Conservation (phyloP, 371 early-diverging fungal genomes). For the Rhizopus stolonifer region DNA sequence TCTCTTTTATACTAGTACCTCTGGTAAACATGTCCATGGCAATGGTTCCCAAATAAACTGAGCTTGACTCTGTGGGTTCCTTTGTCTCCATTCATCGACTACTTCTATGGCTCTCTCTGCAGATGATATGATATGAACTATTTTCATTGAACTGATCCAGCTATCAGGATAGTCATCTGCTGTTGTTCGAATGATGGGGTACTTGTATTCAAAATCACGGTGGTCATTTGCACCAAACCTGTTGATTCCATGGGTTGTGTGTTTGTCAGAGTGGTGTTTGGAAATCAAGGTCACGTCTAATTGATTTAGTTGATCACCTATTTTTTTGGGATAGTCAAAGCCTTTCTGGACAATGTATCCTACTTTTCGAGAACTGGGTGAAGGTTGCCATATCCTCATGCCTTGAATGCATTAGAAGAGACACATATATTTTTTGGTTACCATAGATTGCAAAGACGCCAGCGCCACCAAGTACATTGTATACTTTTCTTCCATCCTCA, state of each 20-base stretch:
- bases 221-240: slow-evolving; percentile 44
- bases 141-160: slow-evolving; percentile 35
- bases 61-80: slow-evolving; percentile 9
- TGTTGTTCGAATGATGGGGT: slow-evolving; percentile 43
- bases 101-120: slow-evolving; percentile 41
- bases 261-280: slow-evolving; percentile 27
- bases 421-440: slow-evolving; percentile 4
- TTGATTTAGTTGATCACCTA: slow-evolving; percentile 26
- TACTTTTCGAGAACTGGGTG: slow-evolving; percentile 23
- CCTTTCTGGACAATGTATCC: slow-evolving; percentile 47
- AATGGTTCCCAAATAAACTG: slow-evolving; percentile 50
- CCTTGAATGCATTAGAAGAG: slow-evolving; percentile 22
- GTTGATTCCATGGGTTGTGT: slow-evolving; percentile 46
- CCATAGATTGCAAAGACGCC: slow-evolving; percentile 53
- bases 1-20: slow-evolving; percentile 14
- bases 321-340: slow-evolving; percentile 31
- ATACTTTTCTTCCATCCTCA: slow-evolving; percentile 31
- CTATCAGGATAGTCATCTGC: slow-evolving; percentile 36
- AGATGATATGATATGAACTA: slow-evolving; percentile 42
- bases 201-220: slow-evolving; percentile 46
- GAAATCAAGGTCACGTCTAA: slow-evolving; percentile 31
- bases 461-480: slow-evolving; percentile 44
- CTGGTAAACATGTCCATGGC: slow-evolving; percentile 42
- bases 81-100: slow-evolving; percentile 30
- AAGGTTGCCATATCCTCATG: slow-evolving; percentile 39